Conservation (phyloP, 148 eudicot genomes). For the Silene conica region DNA sequence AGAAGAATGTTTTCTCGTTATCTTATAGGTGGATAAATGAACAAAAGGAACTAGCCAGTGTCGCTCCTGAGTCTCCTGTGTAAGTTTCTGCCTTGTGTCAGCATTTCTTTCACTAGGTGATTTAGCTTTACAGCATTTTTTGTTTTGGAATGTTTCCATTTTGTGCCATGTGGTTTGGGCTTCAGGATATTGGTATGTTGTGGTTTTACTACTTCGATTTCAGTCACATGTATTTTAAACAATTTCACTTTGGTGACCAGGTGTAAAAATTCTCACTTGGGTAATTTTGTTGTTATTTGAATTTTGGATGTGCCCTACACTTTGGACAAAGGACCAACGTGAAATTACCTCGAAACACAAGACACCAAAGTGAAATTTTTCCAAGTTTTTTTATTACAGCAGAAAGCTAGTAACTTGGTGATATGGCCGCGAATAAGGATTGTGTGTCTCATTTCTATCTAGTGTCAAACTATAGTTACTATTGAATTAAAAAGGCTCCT, state of each 20-base stretch:
- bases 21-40: slow-evolving; percentile 79
- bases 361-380: neutral
- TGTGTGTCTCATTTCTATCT: neutral
- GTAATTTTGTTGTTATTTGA: neutral
- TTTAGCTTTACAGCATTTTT: neutral
- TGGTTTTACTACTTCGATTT: too few relatives aligned
- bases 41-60: slow-evolving; percentile 81
- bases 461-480: neutral
- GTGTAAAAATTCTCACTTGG: too few relatives aligned
- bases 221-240: too few relatives aligned
- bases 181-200: too few relatives aligned
- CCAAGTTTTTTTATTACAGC: neutral
- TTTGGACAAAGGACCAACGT: neutral
- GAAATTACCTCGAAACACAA: neutral
- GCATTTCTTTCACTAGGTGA: neutral
- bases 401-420: neutral
- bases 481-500: neutral
- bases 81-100: slow-evolving; percentile 38
- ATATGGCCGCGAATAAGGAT: neutral
- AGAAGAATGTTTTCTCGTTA: neutral
- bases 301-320: neutral
- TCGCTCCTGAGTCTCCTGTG: slow-evolving; percentile 88
- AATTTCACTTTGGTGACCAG: too few relatives aligned
- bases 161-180: too few relatives aligned
- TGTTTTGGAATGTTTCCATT: too few relatives aligned